Percentiles rank a stretch among this genome's conserved stretches.
These are phyloP conservation scores for Pseudocercospora eumusae DNA, from an alignment of 2,329 filamentous ascomycete species.

Conservation along the genomic window DNA sequence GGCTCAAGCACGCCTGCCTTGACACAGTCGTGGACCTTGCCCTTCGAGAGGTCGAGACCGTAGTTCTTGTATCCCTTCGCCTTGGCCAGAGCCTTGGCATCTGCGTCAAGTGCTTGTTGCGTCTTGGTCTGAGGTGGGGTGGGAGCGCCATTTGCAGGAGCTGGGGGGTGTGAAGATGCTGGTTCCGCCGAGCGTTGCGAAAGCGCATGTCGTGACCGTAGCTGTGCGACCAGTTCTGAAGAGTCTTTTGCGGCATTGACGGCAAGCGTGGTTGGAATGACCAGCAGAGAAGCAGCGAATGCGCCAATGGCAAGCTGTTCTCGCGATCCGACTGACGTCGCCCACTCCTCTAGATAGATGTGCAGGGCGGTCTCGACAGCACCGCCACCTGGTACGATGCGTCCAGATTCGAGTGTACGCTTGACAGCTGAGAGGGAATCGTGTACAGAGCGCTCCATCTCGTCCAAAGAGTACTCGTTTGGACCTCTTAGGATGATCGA, in stretches of 20 bases:
- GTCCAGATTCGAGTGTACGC: constrained; percentile 92
- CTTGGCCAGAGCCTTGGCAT: constrained; percentile 85
- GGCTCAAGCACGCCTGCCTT: constrained; percentile 96
- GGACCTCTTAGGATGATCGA: constrained; percentile 94
- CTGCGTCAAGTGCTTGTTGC: constrained; percentile 49
- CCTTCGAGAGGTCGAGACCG: constrained; percentile 83
- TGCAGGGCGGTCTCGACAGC: constrained; percentile 98
- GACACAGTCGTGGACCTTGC: constrained; percentile 87
- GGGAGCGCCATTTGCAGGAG: constrained; percentile 26
- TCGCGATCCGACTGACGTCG: constrained; percentile 89
- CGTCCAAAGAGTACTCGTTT: constrained; percentile 95
- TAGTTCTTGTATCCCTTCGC: constrained; percentile 99
- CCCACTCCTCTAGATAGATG: constrained; percentile 98
- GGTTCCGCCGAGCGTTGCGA: constrained; percentile 92
- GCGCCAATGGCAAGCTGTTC: constrained; percentile 98
- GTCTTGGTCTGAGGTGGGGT: constrained; percentile 30
- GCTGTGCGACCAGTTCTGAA: constrained; percentile 90
- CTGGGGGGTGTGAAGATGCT: constrained; percentile 45
- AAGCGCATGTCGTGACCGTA: constrained; percentile 89
- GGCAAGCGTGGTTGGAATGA: constrained; percentile 94
- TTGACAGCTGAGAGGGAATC: constrained; percentile 97
- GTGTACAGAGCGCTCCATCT: constrained; percentile 98
- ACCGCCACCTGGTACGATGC: constrained; percentile 93
- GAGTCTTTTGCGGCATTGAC: constrained; percentile 97
- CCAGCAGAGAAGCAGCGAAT: constrained; percentile 90